Conservation (phyloP, 1,284 basidiomycete genomes). For the Pulveroboletus sp. region DNA sequence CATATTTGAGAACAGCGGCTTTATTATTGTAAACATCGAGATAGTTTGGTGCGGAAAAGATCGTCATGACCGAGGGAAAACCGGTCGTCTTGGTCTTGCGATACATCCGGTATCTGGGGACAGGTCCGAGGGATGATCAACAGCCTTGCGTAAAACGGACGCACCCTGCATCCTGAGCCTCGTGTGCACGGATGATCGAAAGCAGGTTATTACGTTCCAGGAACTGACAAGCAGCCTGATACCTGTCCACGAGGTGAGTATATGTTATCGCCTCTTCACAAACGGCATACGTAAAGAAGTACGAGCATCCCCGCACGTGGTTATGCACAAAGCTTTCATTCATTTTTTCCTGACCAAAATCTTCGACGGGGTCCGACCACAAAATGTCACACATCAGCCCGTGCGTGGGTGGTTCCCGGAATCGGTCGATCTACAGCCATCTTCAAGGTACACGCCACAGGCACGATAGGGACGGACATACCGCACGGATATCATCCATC, state of each 20-base stretch:
- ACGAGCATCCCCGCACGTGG: slow-evolving; percentile 93
- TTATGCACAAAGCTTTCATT: slow-evolving; percentile 88
- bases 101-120: slow-evolving; percentile 87
- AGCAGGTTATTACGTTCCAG: slow-evolving; percentile 91
- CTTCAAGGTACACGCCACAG: slow-evolving; percentile 5
- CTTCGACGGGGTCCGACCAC: slow-evolving; percentile 94
- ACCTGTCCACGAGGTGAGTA: slow-evolving; percentile 43
- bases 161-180: slow-evolving; percentile 92
- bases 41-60: slow-evolving; percentile 95
- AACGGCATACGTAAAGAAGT: slow-evolving; percentile 81
- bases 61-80: slow-evolving; percentile 94
- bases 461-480: slow-evolving; percentile 37
- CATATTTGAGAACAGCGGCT: slow-evolving; percentile 94
- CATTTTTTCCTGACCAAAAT: slow-evolving; percentile 90
- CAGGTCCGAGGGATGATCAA: slow-evolving; percentile 5
- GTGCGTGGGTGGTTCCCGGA: slow-evolving; percentile 92
- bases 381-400: slow-evolving; percentile 95
- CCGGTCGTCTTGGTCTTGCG: slow-evolving; percentile 94
- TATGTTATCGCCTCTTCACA: not conserved
- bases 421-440: slow-evolving; percentile 76
- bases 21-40: slow-evolving; percentile 98
- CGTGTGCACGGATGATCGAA: slow-evolving; percentile 94
- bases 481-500: slow-evolving; percentile 83
- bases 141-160: slow-evolving; percentile 26
- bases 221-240: slow-evolving; percentile 92